Conservation (phyloP, 1,284 basidiomycete genomes). For the Leccinum angustisporum region DNA sequence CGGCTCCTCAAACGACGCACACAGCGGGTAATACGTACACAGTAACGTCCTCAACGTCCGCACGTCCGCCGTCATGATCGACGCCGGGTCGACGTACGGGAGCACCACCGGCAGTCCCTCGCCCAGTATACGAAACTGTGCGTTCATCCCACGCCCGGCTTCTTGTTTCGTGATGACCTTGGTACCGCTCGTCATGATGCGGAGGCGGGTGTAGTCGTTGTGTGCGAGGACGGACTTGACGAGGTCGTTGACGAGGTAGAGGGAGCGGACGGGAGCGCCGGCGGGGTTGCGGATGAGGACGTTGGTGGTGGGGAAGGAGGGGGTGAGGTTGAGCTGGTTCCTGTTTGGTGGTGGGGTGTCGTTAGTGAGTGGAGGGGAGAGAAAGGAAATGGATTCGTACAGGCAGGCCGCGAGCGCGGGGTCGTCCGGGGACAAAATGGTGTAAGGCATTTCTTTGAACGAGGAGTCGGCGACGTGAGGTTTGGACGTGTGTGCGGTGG, state of each 20-base stretch:
- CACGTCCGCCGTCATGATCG: constrained; percentile 64
- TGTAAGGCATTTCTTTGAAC: constrained; percentile 93
- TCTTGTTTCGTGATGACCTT: constrained; percentile 80
- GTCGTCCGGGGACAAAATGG: constrained; percentile 73
- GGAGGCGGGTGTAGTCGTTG: constrained; percentile 85
- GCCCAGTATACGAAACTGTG: constrained; percentile 76
- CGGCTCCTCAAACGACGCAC: constrained; percentile 57
- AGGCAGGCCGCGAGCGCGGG: constrained; percentile 69
- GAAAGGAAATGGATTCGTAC: constrained; percentile 37
- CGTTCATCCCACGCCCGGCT: constrained; percentile 49
- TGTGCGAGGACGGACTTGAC: constrained; percentile 78
- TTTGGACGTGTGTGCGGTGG: constrained; percentile 12
- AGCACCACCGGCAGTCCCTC: constrained; percentile 86
- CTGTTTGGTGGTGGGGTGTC: constrained; percentile 36
- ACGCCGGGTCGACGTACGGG: constrained; percentile 68
- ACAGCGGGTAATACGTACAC: constrained; percentile 77
- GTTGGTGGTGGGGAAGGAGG: constrained; percentile 76
- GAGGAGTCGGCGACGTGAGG: constrained; percentile 40
- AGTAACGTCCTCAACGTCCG: constrained; percentile 67
- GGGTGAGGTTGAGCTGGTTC: constrained; percentile 70
- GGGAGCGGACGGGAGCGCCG: constrained; percentile 76
- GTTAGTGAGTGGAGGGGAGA: not conserved
- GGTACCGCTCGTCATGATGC: constrained; percentile 89
- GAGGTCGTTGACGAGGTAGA: constrained; percentile 88
- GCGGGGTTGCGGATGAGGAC: constrained; percentile 86